Percentiles rank a stretch among this genome's conserved stretches.
Evolutionary conservation across 2,329 filamentous ascomycete species (phyloP).

Genomic region (Cytospora paraplurivora): DNA sequence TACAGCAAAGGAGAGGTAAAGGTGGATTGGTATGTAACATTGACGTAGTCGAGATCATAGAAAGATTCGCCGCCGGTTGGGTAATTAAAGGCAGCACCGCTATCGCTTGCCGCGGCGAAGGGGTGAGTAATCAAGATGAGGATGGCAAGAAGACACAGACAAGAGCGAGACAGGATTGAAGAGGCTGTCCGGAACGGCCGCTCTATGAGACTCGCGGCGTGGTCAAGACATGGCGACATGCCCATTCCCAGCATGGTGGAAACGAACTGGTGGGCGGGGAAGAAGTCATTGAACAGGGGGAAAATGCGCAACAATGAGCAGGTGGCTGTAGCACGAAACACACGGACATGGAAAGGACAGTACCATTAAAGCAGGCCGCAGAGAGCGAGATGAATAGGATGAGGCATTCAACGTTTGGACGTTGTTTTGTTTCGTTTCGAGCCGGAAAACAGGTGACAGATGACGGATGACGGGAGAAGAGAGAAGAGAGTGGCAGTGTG

Average conservation of each 20-base stretch:
- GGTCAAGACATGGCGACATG: constrained; percentile 7
- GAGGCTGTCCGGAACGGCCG: neutral
- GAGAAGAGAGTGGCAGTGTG: no score
- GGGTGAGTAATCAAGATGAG: constrained; percentile 1
- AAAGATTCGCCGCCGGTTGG: constrained; percentile 22
- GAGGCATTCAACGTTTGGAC: no score
- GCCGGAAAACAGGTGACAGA: no score
- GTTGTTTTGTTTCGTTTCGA: no score
- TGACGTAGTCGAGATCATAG: constrained; percentile 13
- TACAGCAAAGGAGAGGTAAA: constrained; percentile 15
- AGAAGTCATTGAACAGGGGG: constrained; percentile 15
- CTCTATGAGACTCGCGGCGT: neutral
- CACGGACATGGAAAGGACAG: neutral
- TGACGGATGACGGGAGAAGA: no score
- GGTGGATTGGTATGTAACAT: constrained; percentile 19
- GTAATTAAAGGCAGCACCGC: constrained; percentile 10
- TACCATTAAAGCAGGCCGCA: no score
- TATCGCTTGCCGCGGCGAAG: constrained; percentile 6
- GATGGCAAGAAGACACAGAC: constrained; percentile 1
- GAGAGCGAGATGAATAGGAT: no score
- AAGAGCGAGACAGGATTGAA: constrained; percentile 1
- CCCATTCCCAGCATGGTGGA: constrained; percentile 23
- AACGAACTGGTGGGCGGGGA: constrained; percentile 12
- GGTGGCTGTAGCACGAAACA: neutral
- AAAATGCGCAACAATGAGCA: neutral